phyloP scores from a whole-genome alignment of 345 rosid species.

The Melaleuca quinquenervia region DNA sequence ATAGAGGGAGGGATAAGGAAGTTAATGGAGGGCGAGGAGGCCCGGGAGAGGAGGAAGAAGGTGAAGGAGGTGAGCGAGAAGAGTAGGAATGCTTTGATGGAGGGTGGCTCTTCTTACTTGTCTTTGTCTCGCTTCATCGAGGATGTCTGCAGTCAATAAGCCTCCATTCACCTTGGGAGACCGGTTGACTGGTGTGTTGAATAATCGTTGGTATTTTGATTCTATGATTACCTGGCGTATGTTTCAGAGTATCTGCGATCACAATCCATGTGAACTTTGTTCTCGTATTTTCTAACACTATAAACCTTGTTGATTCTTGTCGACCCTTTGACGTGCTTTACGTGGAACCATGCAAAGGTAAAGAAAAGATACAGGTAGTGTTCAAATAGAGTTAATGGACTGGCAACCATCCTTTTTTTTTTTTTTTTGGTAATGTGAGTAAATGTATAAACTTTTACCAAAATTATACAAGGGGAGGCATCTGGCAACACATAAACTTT shows the following conservation, averaged over 20 bases:
- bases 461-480: too few relatives aligned
- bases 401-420: background rate
- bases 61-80: constrained; percentile 15
- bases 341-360: background rate
- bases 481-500: too few relatives aligned
- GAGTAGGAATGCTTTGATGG: constrained; percentile 17
- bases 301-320: background rate
- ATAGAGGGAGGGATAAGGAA: constrained; percentile 24
- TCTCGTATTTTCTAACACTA: background rate
- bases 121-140: constrained; percentile 10
- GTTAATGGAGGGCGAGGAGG: constrained; percentile 20
- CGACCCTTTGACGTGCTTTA: background rate
- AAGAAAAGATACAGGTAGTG: background rate
- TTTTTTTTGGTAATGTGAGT: too few relatives aligned
- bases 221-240: background rate
- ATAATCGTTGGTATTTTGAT: background rate
- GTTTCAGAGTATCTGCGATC: background rate
- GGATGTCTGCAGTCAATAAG: constrained; percentile 5
- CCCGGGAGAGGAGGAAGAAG: constrained; percentile 8
- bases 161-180: background rate
- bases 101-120: constrained; percentile 33
- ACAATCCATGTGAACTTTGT: background rate
- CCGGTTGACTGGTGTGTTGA: background rate
- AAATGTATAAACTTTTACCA: too few relatives aligned
- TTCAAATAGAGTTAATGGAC: background rate